Percentiles rank a stretch among this genome's conserved stretches.
Conservation (phyloP, 495 filamentous ascomycete species). For the Evansstolkia leycettana region DNA sequence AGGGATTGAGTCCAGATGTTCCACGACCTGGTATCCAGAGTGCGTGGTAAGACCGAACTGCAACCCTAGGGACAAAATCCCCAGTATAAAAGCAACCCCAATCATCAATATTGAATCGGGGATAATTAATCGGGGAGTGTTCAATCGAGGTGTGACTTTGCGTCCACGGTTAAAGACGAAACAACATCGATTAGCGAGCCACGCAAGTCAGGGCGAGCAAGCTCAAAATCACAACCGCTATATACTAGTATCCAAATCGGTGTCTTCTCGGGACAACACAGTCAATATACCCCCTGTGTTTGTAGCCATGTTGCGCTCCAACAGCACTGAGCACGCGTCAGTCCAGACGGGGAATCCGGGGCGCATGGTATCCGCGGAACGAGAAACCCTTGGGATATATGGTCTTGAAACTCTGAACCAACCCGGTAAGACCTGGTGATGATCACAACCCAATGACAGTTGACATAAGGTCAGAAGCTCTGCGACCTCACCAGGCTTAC, state of each 20-base stretch:
- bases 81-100: slow-evolving; percentile 1
- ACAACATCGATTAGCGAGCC: neutral
- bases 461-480: neutral
- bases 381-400: too few relatives aligned
- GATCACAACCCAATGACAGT: neutral
- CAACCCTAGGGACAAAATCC: slow-evolving; percentile 5
- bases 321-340: too few relatives aligned
- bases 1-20: slow-evolving; percentile 29
- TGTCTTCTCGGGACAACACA: too few relatives aligned
- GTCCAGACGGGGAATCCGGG: too few relatives aligned
- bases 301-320: too few relatives aligned
- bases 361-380: too few relatives aligned
- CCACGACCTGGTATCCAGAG: slow-evolving; percentile 24
- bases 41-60: slow-evolving; percentile 1
- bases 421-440: neutral
- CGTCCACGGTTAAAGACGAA: neutral
- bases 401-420: too few relatives aligned
- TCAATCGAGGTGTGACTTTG: neutral
- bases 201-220: slow-evolving; percentile 14
- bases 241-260: neutral
- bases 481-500: too few relatives aligned
- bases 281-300: too few relatives aligned
- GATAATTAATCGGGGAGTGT: neutral
- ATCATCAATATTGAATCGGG: slow-evolving; percentile 5
- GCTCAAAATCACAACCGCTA: slow-evolving; percentile 1